phyloP scores from a whole-genome alignment of 192 early-diverging fungal genomes.

The Allomyces arbusculus region DNA sequence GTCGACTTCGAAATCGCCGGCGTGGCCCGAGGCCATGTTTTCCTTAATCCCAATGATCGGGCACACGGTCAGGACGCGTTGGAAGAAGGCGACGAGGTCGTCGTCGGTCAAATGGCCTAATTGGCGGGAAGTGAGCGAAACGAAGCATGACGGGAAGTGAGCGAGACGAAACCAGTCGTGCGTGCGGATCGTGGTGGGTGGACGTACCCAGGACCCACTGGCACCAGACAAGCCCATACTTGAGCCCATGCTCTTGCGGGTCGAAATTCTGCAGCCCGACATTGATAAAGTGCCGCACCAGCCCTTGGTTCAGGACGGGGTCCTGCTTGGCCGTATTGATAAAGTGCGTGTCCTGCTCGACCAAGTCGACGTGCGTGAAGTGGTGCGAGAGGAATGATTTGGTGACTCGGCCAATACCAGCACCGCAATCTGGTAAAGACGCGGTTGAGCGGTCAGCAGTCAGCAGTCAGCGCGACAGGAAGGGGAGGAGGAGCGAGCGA shows the following conservation, averaged over 20 bases:
- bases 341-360: slow-evolving; percentile 65
- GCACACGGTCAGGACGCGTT: slow-evolving; percentile 44
- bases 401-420: slow-evolving; percentile 85
- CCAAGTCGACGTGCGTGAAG: slow-evolving; percentile 75
- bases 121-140: no score
- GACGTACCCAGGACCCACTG: slow-evolving; percentile 77
- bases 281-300: slow-evolving; percentile 42
- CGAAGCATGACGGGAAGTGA: no score
- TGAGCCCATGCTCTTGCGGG: slow-evolving; percentile 21
- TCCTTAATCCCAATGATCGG: slow-evolving; percentile 75
- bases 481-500: slow-evolving; percentile 6
- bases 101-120: slow-evolving; percentile 11
- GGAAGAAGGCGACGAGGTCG: slow-evolving; percentile 65
- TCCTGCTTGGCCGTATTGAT: slow-evolving; percentile 40
- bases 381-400: slow-evolving; percentile 58
- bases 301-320: slow-evolving; percentile 37
- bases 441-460: neutral
- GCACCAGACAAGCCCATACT: slow-evolving; percentile 92
- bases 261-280: slow-evolving; percentile 66
- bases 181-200: no score
- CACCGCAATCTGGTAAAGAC: slow-evolving; percentile 60
- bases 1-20: slow-evolving; percentile 46
- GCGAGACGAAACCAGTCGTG: no score
- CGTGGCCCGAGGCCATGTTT: slow-evolving; percentile 36
- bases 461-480: slow-evolving; percentile 15